These are phyloP conservation scores for Cinnamomum micranthum DNA, from an alignment of 164 flowering plant genomes.

Conservation along the genomic window DNA sequence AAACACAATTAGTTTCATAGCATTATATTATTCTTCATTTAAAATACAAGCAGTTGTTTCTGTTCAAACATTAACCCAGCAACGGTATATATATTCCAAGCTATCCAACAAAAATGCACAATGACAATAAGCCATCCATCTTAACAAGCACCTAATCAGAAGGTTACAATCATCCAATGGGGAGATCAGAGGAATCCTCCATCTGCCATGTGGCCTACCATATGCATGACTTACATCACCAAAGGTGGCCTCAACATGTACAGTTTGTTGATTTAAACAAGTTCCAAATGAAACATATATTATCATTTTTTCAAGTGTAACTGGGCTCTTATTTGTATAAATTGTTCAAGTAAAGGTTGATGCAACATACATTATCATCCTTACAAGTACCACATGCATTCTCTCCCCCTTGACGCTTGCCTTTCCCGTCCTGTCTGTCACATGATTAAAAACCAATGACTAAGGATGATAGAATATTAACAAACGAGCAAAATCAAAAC, in stretches of 20 bases:
- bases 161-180: neutral
- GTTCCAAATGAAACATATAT: neutral
- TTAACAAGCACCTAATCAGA: neutral
- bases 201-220: neutral
- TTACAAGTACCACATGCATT: conserved; percentile 14
- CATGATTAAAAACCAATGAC: conserved; percentile 21
- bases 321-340: neutral
- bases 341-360: conserved; percentile 8
- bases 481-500: neutral
- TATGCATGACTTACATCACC: neutral
- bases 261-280: neutral
- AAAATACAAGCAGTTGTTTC: neutral
- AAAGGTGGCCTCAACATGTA: neutral
- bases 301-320: neutral
- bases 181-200: neutral
- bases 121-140: neutral
- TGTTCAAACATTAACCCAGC: neutral
- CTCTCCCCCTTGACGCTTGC: conserved; percentile 17
- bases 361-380: conserved; percentile 33
- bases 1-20: neutral
- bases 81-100: neutral
- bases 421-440: conserved; percentile 49
- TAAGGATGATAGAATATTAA: conserved; percentile 14
- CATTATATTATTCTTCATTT: neutral
- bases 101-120: neutral